Evolutionary conservation across 257 asterid genomes (phyloP), one percentile per base, ranked within the genome.

Genomic region (Nicotiana attenuata): DNA sequence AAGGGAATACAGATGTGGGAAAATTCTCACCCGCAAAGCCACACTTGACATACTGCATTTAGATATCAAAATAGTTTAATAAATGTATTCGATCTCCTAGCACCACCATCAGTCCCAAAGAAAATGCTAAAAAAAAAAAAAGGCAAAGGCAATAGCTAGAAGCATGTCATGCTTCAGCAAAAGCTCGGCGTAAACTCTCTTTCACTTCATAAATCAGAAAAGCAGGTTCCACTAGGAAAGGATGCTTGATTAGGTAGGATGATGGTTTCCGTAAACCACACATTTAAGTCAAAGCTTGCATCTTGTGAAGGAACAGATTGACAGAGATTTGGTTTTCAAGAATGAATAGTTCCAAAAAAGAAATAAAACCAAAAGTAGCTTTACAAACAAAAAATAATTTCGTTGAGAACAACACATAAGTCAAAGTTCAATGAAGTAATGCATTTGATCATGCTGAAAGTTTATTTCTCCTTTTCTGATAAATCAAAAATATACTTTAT

Each of bases 11-110:
- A 15, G 99, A 96, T 56, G 97, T 94, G 73, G 98, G 99, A 82
- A 96, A 96, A 86, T 96, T 96, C 88, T 92, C 99, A 41, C 95
- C 94, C 38, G 98, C 97, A 86, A 94, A 96, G 81, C 99, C 99
- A 81, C 98, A 96, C 86, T 96, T 96, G 52, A 96, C 99, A 89
- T 94, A 96, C 99, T 96, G 97, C 90, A 89, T 80, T 26, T 33
- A 41, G 22, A 7, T 60, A 84, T 67, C 56, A 64, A 68, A 79
- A 35, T 26, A 17, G 9, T 10, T 53, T 22, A 64, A 63, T 20
- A 28, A 81, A 20, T 5, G 47, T 59, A 63, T 47, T 79, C 3
- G 35, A 15, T 11, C 64, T 31, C 19, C 35, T 31, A 22, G 66
- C 66, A 64, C 69, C 61, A 24, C 63, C 79, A 50, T 63, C 52